phyloP scores from a whole-genome alignment of 306 rosid genomes.

The Boehmeria nivea region DNA sequence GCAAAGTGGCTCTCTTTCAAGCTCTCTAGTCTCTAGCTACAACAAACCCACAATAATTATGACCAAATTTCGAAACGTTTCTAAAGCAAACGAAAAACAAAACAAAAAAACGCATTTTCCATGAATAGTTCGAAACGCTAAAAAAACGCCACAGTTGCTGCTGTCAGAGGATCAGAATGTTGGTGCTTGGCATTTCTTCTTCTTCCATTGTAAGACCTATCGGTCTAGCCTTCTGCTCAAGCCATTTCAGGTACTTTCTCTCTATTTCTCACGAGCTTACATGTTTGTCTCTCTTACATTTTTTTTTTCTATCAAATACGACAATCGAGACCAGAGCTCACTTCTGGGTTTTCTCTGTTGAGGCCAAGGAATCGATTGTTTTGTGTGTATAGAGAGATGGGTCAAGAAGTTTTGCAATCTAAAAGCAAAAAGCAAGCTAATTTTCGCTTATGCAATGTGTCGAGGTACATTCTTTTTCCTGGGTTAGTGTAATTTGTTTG shows the following conservation, averaged over 20 bases:
- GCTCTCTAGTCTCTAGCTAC: too few species aligned
- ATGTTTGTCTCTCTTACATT: not conserved
- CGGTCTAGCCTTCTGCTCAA: not conserved
- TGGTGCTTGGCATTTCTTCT: too few species aligned
- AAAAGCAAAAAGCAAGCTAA: conserved; percentile 37
- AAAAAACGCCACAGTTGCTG: not conserved
- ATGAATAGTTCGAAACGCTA: not conserved
- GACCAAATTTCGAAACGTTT: not conserved
- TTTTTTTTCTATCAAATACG: not conserved
- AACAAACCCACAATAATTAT: not conserved
- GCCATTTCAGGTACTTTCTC: not conserved
- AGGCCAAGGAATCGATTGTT: conserved; percentile 30
- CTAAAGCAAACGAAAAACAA: too few species aligned
- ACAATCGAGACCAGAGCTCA: not conserved
- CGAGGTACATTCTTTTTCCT: conserved; percentile 38
- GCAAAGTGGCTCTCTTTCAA: too few species aligned
- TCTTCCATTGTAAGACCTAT: too few species aligned
- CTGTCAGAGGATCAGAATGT: too few species aligned
- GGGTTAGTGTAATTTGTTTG: not conserved
- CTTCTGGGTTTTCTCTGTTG: conserved; percentile 5
- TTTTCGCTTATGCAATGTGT: conserved; percentile 61
- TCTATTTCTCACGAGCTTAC: not conserved
- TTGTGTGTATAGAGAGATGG: conserved; percentile 40
- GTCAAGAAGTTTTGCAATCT: conserved; percentile 22
- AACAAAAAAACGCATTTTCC: not conserved